Base-by-base conservation (phyloP, 768 basidiomycete genomes). In the Tylopilus felleus region DNA sequence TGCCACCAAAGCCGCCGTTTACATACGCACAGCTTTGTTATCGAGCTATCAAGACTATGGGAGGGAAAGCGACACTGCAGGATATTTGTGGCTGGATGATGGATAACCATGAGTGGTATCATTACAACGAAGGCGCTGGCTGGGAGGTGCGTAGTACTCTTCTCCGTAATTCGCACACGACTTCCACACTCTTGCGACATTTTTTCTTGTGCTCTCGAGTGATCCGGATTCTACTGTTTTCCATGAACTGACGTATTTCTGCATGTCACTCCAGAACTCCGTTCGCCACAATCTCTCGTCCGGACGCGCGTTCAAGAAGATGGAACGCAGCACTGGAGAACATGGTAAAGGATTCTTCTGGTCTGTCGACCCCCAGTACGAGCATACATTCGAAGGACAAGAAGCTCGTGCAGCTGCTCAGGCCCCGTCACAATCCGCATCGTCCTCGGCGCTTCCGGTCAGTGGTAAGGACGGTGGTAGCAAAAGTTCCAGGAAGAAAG, bases 271-370 rank as follows among this genome's bases (percentile, higher is more conserved):
- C n/a, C 65, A 93, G 91, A 93, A 90, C 62, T 96, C 96, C 28
- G 88, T 98, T 43, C 88, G 94, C 21, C 94, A 98, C 65, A 95
- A 94, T 67, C 73, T 99, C n/a, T 95, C 94, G 1, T 91, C 93
- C 12, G 87, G 88, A 66, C 84, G 86, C 45, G 93, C 91, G 0
- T 99, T 99, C 73, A 78, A 90, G 68, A 98, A 98, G 71, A 79
- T 91, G 69, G 90, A 94, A 55, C 80, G 91, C 28, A 87, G 85
- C 57, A 82, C 85, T 7, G 89, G 92, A 54, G 91, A 89, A 75
- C 80, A 88, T 56, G 89, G 91, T 9, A 97, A 96, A 69, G 95
- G 94, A 2, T 93, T 86, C 60, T 92, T 93, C 59, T 98, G 95
- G 95, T 87, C 88, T 19, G 77, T 97, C 29, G 94, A 96, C 63